Percentiles rank a stretch among this genome's conserved stretches.
Conservation (phyloP, 2,329 filamentous ascomycete species). For the Microcyclospora tardicrescens region DNA sequence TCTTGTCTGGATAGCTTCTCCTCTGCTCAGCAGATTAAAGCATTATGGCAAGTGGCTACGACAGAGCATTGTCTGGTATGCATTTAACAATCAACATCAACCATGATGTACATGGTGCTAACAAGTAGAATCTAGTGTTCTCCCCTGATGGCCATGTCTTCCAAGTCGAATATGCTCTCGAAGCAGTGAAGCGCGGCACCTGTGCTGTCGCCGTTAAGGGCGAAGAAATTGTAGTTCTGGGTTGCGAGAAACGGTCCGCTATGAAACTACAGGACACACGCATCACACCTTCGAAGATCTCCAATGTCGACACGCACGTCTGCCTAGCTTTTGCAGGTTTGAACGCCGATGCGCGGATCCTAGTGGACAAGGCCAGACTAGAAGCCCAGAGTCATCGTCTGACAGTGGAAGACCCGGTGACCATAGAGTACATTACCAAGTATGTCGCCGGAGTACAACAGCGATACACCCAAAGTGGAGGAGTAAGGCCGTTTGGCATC, state of each 20-base stretch:
- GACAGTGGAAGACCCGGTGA: constrained; percentile 92
- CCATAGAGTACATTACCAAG: constrained; percentile 99
- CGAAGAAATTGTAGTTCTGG: constrained; percentile 78
- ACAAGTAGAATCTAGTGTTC: constrained; percentile 50
- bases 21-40: background rate
- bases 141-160: constrained; percentile 99
- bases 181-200: constrained; percentile 98
- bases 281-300: constrained; percentile 98
- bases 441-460: constrained; percentile 97
- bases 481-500: constrained; percentile 96
- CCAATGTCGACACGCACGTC: constrained; percentile 87
- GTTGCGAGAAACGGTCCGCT: constrained; percentile 95
- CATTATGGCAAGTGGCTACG: constrained; percentile 85
- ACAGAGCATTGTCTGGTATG: constrained; percentile 96
- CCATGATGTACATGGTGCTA: constrained; percentile 7
- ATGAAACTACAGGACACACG: constrained; percentile 99
- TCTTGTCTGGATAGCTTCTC: no score
- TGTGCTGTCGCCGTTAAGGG: constrained; percentile 98
- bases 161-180: constrained; percentile 97
- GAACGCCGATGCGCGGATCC: constrained; percentile 93
- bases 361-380: constrained; percentile 94
- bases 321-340: constrained; percentile 94
- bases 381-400: constrained; percentile 96
- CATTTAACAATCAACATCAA: background rate
- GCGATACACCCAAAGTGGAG: constrained; percentile 96